A percentile compares a stretch with the other conserved stretches of the same genome.
Conservation (phyloP, 139 green algal genomes). For the Chlorella sp. region DNA sequence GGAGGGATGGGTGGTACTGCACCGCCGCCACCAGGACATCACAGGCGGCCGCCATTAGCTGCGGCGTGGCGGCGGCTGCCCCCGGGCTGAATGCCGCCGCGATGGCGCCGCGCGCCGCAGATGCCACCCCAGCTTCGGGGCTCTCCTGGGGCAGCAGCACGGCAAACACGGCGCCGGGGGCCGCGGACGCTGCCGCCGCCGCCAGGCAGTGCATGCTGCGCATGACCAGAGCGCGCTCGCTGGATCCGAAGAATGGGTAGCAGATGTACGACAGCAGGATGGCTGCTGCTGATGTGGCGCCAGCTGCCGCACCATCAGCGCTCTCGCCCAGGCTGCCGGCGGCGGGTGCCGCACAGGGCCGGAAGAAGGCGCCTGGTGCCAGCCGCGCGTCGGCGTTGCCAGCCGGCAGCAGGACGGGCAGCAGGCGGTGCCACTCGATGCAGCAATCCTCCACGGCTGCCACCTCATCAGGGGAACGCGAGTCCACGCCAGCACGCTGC, state of each 20-base stretch:
- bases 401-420: conserved; percentile 40
- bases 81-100: conserved; percentile 15
- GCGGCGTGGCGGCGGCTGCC: background rate
- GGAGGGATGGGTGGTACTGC: conserved; percentile 45
- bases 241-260: conserved; percentile 47
- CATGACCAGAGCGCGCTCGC: conserved; percentile 29
- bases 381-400: background rate
- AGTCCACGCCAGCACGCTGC: background rate
- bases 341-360: background rate
- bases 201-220: conserved; percentile 24
- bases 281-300: conserved; percentile 32
- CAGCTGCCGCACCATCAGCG: background rate
- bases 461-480: conserved; percentile 18
- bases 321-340: background rate
- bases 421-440: conserved; percentile 51
- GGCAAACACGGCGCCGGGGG: background rate
- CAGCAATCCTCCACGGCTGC: conserved; percentile 38
- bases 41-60: conserved; percentile 45
- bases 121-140: conserved; percentile 3
- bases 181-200: conserved; percentile 15
- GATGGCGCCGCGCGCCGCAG: conserved; percentile 15
- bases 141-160: conserved; percentile 31
- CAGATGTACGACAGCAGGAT: conserved; percentile 47
- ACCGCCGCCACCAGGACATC: conserved; percentile 52
- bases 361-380: conserved; percentile 33